Conservation (phyloP, 805 yeast species). For the Saccharomycopsis schoenii region DNA sequence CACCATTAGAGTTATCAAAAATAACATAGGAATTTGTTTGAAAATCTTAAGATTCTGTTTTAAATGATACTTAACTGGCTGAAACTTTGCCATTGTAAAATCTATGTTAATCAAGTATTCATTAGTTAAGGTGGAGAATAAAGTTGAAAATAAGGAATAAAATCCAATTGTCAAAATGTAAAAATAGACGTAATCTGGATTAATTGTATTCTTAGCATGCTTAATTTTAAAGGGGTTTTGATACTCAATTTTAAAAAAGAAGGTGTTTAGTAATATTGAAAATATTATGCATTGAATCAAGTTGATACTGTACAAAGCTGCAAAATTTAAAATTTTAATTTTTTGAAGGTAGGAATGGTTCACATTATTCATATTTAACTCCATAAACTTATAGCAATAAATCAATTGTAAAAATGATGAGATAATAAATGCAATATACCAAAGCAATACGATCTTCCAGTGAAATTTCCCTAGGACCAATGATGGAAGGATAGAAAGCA, state of each 20-base stretch:
- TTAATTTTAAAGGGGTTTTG: slow-evolving; percentile 1
- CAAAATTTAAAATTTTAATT: slow-evolving; percentile 1
- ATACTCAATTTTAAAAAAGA: slow-evolving; percentile 3
- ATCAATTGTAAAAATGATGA: background rate
- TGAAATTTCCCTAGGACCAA: slow-evolving; percentile 2
- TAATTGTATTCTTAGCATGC: slow-evolving; percentile 13
- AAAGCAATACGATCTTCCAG: background rate
- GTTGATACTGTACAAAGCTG: background rate
- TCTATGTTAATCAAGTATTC: slow-evolving; percentile 8
- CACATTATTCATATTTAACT: slow-evolving; percentile 5
- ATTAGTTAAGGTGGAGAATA: slow-evolving; percentile 4
- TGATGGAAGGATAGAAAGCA: slow-evolving; percentile 1
- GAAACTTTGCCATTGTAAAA: slow-evolving; percentile 1
- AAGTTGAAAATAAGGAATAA: background rate
- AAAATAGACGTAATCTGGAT: slow-evolving; percentile 7
- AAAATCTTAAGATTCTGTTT: background rate
- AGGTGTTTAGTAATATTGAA: slow-evolving; percentile 1
- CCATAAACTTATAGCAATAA: slow-evolving; percentile 1
- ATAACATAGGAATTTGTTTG: background rate
- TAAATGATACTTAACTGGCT: background rate
- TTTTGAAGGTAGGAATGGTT: slow-evolving; percentile 1
- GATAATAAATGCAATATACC: slow-evolving; percentile 1
- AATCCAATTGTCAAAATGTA: slow-evolving; percentile 5
- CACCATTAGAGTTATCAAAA: background rate
- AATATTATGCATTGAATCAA: background rate